These are phyloP conservation scores for Immersiporthe knoxdaviesiana DNA, from an alignment of 2,329 filamentous ascomycete genomes.

Conservation along the genomic window DNA sequence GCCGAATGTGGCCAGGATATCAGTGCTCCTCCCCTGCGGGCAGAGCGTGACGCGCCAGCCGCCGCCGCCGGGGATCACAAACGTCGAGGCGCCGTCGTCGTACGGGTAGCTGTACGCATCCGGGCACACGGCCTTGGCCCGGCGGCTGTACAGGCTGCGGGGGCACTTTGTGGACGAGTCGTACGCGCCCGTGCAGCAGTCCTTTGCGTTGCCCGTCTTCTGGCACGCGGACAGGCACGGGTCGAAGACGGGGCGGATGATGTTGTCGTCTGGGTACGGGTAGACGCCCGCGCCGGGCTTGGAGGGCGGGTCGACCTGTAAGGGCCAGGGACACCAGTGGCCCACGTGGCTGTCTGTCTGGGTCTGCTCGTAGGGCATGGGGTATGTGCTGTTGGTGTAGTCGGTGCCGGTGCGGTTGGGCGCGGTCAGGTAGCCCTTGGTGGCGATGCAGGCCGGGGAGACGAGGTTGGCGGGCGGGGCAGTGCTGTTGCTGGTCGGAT, in stretches of 20 bases:
- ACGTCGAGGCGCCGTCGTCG: constrained; percentile 62
- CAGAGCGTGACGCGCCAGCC: constrained; percentile 82
- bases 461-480: constrained; percentile 76
- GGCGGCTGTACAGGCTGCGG: constrained; percentile 68
- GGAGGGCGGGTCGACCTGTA: constrained; percentile 68
- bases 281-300: constrained; percentile 78
- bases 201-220: constrained; percentile 65
- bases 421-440: constrained; percentile 62
- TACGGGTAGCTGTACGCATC: constrained; percentile 82
- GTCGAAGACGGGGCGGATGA: constrained; percentile 71
- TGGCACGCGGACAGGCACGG: constrained; percentile 80
- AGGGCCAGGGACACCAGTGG: constrained; percentile 80
- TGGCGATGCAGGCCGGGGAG: constrained; percentile 77
- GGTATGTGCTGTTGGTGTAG: constrained; percentile 67
- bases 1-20: constrained; percentile 58
- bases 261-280: constrained; percentile 77
- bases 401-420: constrained; percentile 56
- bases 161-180: constrained; percentile 65
- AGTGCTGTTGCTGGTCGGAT: constrained; percentile 62
- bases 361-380: constrained; percentile 67
- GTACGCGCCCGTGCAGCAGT: constrained; percentile 77
- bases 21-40: constrained; percentile 63
- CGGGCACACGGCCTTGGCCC: constrained; percentile 76
- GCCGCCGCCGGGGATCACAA: constrained; percentile 67
- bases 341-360: constrained; percentile 61